These are phyloP conservation scores for Golubevia pallescens DNA, from an alignment of 1,284 basidiomycete genomes.

Conservation along the genomic window DNA sequence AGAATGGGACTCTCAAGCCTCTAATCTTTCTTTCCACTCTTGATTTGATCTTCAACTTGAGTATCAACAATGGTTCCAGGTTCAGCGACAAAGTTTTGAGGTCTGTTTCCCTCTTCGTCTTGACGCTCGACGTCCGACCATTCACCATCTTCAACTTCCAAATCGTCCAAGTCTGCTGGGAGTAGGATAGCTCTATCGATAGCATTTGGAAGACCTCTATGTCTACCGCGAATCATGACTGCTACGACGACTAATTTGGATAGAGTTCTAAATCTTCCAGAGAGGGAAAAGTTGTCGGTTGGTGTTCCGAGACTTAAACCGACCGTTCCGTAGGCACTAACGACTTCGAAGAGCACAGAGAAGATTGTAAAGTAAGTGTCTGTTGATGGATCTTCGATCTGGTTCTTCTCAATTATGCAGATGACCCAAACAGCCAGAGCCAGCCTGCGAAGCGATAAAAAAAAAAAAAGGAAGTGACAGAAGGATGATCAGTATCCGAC, in stretches of 20 bases:
- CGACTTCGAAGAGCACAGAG: slow-evolving; percentile 8
- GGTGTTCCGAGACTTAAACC: slow-evolving; percentile 74
- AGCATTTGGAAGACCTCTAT: slow-evolving; percentile 39
- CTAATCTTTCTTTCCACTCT: too few species aligned
- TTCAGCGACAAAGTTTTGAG: too few species aligned
- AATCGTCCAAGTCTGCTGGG: slow-evolving; percentile 44
- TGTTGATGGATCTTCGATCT: slow-evolving; percentile 35
- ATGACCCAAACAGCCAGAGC: slow-evolving; percentile 60
- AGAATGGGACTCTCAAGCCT: too few species aligned
- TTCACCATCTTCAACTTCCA: slow-evolving; percentile 29
- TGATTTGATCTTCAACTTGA: too few species aligned
- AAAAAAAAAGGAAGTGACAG: slow-evolving; percentile 3
- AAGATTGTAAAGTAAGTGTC: slow-evolving; percentile 48
- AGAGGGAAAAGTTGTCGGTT: slow-evolving; percentile 74
- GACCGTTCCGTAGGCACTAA: slow-evolving; percentile 39
- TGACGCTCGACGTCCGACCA: too few species aligned
- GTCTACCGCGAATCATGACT: slow-evolving; percentile 60
- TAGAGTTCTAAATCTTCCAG: slow-evolving; percentile 77
- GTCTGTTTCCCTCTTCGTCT: too few species aligned
- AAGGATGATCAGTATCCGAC: slow-evolving; percentile 21
- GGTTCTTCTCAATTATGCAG: slow-evolving; percentile 49
- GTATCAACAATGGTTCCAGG: too few species aligned
- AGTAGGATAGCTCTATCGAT: slow-evolving; percentile 60
- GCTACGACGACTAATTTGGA: slow-evolving; percentile 80
- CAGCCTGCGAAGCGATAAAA: too few species aligned